Percentiles rank a stretch among this genome's conserved stretches.
These are phyloP conservation scores for Gentiana macrophylla DNA, from an alignment of 257 asterid genomes.

Conservation along the genomic window DNA sequence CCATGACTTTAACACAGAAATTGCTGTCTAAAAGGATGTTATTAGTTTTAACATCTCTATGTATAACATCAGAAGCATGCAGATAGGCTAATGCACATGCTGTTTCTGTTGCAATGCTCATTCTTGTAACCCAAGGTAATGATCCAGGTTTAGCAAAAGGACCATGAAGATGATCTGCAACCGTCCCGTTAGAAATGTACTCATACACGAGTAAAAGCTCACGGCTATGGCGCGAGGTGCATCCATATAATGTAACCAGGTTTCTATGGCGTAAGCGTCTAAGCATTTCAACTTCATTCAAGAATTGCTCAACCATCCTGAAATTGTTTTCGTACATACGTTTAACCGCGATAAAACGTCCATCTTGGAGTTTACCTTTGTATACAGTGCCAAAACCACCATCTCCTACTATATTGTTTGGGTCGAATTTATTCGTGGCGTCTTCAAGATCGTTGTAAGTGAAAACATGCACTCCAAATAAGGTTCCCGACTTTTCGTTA, in stretches of 20 bases:
- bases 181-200: slow-evolving; percentile 64
- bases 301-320: slow-evolving; percentile 71
- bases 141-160: slow-evolving; percentile 31
- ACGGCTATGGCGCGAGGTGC: slow-evolving; percentile 60
- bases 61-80: slow-evolving; percentile 60
- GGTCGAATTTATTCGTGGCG: slow-evolving; percentile 62
- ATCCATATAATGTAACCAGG: slow-evolving; percentile 60
- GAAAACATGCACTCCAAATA: slow-evolving; percentile 41
- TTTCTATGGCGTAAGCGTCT: slow-evolving; percentile 42
- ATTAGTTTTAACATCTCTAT: slow-evolving; percentile 74
- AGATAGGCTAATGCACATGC: slow-evolving; percentile 65
- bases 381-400: slow-evolving; percentile 90
- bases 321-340: slow-evolving; percentile 60
- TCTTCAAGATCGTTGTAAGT: slow-evolving; percentile 55
- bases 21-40: slow-evolving; percentile 61
- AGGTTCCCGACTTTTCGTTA: slow-evolving; percentile 23
- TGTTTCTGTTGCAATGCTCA: slow-evolving; percentile 65
- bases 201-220: slow-evolving; percentile 67
- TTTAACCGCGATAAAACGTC: slow-evolving; percentile 71
- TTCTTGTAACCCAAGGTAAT: slow-evolving; percentile 52
- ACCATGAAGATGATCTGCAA: slow-evolving; percentile 82
- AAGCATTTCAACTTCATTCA: slow-evolving; percentile 65
- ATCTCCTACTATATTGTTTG: slow-evolving; percentile 55
- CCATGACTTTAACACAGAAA: slow-evolving; percentile 77
- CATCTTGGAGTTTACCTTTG: slow-evolving; percentile 55